Percentiles rank a stretch among this genome's conserved stretches.
These are phyloP conservation scores for Sclerotinia nivalis DNA, from an alignment of 2,329 filamentous ascomycete genomes.

Conservation along the genomic window DNA sequence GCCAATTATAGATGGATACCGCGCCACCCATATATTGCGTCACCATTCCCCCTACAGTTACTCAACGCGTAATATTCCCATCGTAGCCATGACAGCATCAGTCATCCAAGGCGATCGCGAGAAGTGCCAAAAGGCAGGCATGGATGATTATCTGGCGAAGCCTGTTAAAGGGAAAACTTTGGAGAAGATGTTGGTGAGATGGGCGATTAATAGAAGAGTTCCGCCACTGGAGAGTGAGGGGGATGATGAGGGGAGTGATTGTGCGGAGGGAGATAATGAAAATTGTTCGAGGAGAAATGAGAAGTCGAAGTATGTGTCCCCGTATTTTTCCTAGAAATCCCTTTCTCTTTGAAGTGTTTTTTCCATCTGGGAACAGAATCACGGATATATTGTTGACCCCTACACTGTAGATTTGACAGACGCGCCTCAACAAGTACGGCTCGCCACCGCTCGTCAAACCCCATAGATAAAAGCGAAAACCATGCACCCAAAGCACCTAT, in stretches of 20 bases:
- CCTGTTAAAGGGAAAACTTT: conserved; percentile 68
- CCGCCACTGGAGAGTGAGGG: conserved; percentile 17
- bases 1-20: conserved; percentile 76
- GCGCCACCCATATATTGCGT: conserved; percentile 71
- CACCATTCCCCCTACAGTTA: conserved; percentile 65
- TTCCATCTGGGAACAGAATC: not conserved
- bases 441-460: not conserved
- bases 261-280: conserved; percentile 32
- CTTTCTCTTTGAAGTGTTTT: not conserved
- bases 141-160: conserved; percentile 76
- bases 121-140: conserved; percentile 71
- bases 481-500: not conserved
- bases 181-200: conserved; percentile 71
- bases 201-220: conserved; percentile 54
- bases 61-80: conserved; percentile 63
- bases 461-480: not conserved
- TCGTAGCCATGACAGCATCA: conserved; percentile 80
- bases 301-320: conserved; percentile 3
- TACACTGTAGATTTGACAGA: not conserved
- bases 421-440: conserved; percentile 13
- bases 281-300: conserved; percentile 16
- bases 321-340: not conserved
- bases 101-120: conserved; percentile 76
- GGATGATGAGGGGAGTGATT: conserved; percentile 33
- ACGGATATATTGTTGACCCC: not conserved